Evolutionary conservation across 2,329 filamentous ascomycete species (phyloP).

Genomic region (Aspergillus sp.): DNA sequence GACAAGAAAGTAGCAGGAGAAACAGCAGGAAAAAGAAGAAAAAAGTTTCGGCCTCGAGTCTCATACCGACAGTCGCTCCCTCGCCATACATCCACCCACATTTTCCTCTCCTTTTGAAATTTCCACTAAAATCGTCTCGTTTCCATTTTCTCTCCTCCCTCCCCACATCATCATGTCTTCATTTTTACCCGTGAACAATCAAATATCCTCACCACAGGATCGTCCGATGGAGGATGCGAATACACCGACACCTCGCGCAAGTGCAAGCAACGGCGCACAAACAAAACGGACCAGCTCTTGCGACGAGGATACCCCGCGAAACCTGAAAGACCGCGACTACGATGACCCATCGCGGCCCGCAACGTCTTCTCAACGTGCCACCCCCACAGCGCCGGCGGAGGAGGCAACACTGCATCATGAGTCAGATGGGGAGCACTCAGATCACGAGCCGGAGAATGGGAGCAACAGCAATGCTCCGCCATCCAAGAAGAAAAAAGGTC

Average conservation of each 20-base stretch:
- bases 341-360: constrained; percentile 5
- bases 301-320: constrained; percentile 9
- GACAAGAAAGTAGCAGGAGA: background rate
- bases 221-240: constrained; percentile 46
- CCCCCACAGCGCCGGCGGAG: constrained; percentile 10
- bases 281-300: constrained; percentile 9
- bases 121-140: background rate
- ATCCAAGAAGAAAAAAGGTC: constrained; percentile 91
- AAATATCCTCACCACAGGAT: constrained; percentile 40
- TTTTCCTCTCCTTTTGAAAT: background rate
- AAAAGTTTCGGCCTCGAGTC: background rate
- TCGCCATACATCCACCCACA: constrained; percentile 3
- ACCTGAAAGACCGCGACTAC: constrained; percentile 8
- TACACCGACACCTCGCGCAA: constrained; percentile 48
- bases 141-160: background rate
- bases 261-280: constrained; percentile 11
- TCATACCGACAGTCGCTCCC: constrained; percentile 1
- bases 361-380: constrained; percentile 3
- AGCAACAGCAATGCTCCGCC: constrained; percentile 59
- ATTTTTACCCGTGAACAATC: constrained; percentile 56
- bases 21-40: background rate
- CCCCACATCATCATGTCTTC: constrained; percentile 45
- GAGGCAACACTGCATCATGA: constrained; percentile 47
- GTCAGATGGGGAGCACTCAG: constrained; percentile 65
- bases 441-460: constrained; percentile 57